Evolutionary conservation across 169 alveolate species (phyloP).

Genomic region (Perkinsus olseni): DNA sequence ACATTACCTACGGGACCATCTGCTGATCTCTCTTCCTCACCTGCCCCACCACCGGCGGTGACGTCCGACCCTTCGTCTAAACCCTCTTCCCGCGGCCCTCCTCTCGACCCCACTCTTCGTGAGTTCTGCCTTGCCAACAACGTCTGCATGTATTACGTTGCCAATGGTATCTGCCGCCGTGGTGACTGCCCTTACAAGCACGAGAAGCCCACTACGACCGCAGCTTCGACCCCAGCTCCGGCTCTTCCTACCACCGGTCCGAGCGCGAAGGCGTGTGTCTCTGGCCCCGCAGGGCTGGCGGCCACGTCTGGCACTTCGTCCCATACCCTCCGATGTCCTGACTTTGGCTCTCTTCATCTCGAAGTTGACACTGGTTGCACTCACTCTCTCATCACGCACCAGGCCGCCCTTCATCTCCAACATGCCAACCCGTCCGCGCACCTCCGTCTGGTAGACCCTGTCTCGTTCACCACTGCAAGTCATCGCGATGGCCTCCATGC

Average conservation of each 20-base stretch:
- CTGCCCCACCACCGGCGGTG: not conserved
- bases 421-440: not conserved
- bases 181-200: not conserved
- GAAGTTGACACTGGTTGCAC: not conserved
- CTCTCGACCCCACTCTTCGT: not conserved
- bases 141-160: not conserved
- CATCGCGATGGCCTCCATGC: not conserved
- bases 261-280: no score
- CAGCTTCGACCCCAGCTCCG: no score
- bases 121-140: not conserved
- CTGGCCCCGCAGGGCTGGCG: no score
- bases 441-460: not conserved
- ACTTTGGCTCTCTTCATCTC: not conserved
- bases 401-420: not conserved
- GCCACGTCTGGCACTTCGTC: not conserved
- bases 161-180: not conserved
- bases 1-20: no score
- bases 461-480: not conserved
- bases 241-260: no score
- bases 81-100: not conserved
- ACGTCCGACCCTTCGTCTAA: not conserved
- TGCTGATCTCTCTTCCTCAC: no score
- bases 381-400: not conserved
- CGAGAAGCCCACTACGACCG: not conserved
- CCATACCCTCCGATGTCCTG: not conserved